Percentiles rank a stretch among this genome's conserved stretches.
These are phyloP conservation scores for Phyllosticta citrichinensis DNA, from an alignment of 2,329 filamentous ascomycete genomes.

Conservation along the genomic window DNA sequence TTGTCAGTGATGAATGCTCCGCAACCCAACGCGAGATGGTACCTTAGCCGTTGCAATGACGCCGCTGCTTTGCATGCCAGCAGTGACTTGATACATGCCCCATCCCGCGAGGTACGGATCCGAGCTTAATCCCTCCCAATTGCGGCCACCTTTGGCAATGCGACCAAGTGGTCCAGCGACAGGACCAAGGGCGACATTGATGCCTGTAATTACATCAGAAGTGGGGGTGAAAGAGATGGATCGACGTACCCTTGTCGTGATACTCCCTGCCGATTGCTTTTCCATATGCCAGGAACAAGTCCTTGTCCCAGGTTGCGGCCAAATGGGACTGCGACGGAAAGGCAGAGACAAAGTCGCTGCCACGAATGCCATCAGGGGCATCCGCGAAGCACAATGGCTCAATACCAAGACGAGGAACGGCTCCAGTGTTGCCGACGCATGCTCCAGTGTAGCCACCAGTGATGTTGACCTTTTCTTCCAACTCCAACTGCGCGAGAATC, in stretches of 20 bases:
- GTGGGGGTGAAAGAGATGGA: slow-evolving; percentile 26
- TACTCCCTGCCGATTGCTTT: slow-evolving; percentile 23
- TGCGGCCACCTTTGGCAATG: slow-evolving; percentile 47
- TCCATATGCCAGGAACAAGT: slow-evolving; percentile 24
- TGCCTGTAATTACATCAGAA: slow-evolving; percentile 38
- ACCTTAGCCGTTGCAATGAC: slow-evolving; percentile 48
- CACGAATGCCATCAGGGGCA: slow-evolving; percentile 24
- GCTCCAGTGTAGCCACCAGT: slow-evolving; percentile 24
- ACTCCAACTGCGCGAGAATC: slow-evolving; percentile 30
- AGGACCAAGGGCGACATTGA: slow-evolving; percentile 60
- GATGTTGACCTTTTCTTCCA: slow-evolving; percentile 34
- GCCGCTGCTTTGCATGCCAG: slow-evolving; percentile 45
- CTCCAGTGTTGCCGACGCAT: slow-evolving; percentile 28
- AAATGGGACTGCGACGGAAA: slow-evolving; percentile 23
- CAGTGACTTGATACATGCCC: slow-evolving; percentile 38
- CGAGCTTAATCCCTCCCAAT: slow-evolving; percentile 63
- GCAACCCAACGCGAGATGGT: slow-evolving; percentile 20
- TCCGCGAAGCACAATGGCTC: slow-evolving; percentile 31
- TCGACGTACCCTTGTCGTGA: slow-evolving; percentile 18
- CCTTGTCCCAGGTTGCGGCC: slow-evolving; percentile 31
- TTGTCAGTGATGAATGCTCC: not conserved
- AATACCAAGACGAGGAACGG: slow-evolving; percentile 26
- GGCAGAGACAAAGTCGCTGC: slow-evolving; percentile 22
- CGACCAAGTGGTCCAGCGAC: slow-evolving; percentile 60
- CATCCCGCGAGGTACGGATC: slow-evolving; percentile 55